phyloP scores from a whole-genome alignment of 2,329 filamentous ascomycete species.

The Canariomyces notabilis region DNA sequence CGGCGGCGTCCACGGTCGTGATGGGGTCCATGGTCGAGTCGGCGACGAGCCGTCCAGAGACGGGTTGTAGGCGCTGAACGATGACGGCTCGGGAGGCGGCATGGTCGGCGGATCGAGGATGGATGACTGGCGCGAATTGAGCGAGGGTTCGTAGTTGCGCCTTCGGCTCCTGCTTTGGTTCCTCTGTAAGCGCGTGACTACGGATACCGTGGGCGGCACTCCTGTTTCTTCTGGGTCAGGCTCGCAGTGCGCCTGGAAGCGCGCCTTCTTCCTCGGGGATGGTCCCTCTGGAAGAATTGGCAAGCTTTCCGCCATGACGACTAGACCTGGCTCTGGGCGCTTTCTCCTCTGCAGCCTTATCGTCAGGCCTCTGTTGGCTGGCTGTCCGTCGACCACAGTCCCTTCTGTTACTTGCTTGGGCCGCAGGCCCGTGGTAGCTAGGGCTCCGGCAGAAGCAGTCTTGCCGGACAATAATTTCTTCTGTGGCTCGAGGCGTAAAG shows the following conservation, averaged over 20 bases:
- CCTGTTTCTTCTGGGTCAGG: slow-evolving; percentile 8
- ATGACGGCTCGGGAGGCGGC: slow-evolving; percentile 57
- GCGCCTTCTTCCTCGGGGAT: slow-evolving; percentile 38
- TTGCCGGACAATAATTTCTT: background rate
- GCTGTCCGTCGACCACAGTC: background rate
- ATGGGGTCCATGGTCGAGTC: slow-evolving; percentile 55
- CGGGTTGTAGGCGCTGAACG: slow-evolving; percentile 55
- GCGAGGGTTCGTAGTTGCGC: slow-evolving; percentile 49
- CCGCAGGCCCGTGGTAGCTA: slow-evolving; percentile 18
- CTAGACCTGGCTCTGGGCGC: slow-evolving; percentile 27
- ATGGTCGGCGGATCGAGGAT: slow-evolving; percentile 55
- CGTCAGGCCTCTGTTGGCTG: slow-evolving; percentile 29
- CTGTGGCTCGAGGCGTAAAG: slow-evolving; percentile 1
- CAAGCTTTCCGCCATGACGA: slow-evolving; percentile 38
- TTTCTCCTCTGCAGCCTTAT: slow-evolving; percentile 50
- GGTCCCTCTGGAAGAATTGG: slow-evolving; percentile 49
- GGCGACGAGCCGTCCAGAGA: slow-evolving; percentile 44
- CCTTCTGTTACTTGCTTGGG: slow-evolving; percentile 21
- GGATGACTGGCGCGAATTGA: slow-evolving; percentile 44
- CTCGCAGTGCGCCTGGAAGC: slow-evolving; percentile 20
- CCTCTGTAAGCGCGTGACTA: slow-evolving; percentile 38
- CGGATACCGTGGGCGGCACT: slow-evolving; percentile 16
- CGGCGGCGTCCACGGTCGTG: slow-evolving; percentile 43
- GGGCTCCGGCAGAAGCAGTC: slow-evolving; percentile 7
- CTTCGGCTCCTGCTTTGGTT: slow-evolving; percentile 40